Conservation (phyloP, 192 early-diverging fungal genomes). For the Glomus cerebriforme region DNA sequence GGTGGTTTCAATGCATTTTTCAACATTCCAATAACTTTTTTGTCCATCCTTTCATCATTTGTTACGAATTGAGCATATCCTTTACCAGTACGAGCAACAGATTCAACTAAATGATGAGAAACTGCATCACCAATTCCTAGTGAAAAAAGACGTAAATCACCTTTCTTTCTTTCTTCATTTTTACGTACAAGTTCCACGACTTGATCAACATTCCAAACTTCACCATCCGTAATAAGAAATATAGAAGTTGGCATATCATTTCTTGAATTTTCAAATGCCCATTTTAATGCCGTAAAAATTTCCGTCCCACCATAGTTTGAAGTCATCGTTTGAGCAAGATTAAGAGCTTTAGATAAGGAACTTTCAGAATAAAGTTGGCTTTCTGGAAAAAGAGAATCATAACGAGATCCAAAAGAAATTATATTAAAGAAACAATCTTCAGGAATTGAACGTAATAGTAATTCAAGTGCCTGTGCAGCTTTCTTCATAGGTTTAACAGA, state of each 20-base stretch:
- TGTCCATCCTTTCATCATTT: slow-evolving; percentile 52
- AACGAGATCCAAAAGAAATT: slow-evolving; percentile 46
- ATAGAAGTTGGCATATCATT: slow-evolving; percentile 45
- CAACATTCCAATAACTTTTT: slow-evolving; percentile 55
- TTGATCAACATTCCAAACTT: slow-evolving; percentile 50
- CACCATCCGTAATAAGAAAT: slow-evolving; percentile 49
- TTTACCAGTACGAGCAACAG: slow-evolving; percentile 49
- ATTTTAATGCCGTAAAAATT: slow-evolving; percentile 41
- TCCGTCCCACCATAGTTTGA: slow-evolving; percentile 55
- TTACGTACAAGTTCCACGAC: slow-evolving; percentile 38
- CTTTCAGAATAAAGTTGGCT: slow-evolving; percentile 42
- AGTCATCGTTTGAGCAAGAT: slow-evolving; percentile 35
- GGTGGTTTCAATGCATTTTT: slow-evolving; percentile 48
- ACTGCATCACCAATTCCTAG: slow-evolving; percentile 51
- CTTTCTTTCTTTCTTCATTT: slow-evolving; percentile 3
- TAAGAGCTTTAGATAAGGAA: slow-evolving; percentile 40
- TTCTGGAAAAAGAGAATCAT: slow-evolving; percentile 41
- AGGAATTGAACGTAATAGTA: slow-evolving; percentile 54
- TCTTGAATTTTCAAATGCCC: slow-evolving; percentile 32
- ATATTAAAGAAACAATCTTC: slow-evolving; percentile 51
- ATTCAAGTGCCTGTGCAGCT: slow-evolving; percentile 42
- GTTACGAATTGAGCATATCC: slow-evolving; percentile 54
- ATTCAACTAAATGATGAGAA: slow-evolving; percentile 54
- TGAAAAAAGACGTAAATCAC: slow-evolving; percentile 47
- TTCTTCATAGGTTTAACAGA: slow-evolving; percentile 40